Evolutionary conservation across 768 basidiomycete species (phyloP), one percentile per base, ranked within the genome.

Genomic region (Termitomyces sp.): DNA sequence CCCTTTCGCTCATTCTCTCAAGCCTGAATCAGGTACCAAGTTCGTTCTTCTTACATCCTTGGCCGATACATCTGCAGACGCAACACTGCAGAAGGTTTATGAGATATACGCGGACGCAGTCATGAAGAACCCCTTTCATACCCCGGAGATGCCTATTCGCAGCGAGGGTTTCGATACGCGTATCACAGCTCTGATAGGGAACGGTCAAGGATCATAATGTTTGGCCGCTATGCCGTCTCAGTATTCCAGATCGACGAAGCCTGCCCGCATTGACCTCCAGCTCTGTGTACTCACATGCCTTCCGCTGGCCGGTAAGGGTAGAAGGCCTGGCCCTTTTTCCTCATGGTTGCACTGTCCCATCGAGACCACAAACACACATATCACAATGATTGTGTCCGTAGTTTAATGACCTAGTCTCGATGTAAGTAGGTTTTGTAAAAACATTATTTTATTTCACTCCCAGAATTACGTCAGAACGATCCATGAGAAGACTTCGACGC

Each of bases 71-170:
- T 81, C 81, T 1, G 84, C 89, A 34, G 92, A 82, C 50, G 64
- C 80, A 3, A 76, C 88, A 21, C 75, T 99, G 40, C 86, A 88
- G 64, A 91, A 86, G 68, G 86, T 94, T 46, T 98, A 98, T 71
- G 94, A 98, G 69, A 84, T 82, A 19, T 99, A 98, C 69, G 81
- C 95, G 0, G 97, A 98, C 67, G 85, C 90, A 1, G 94, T 94
- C 54, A 96, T 98, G 92, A 98, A 98, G 78, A 98, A 98, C 67
- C 97, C 97, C 0, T 99, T 99, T 72, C 94, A 98, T 70, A 96
- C 94, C 5, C 91, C 90, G n/a, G 97, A 98, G 70, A 99, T 98
- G 96, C 97, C 97, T 2, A 94, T 98, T 61, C 84, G 97, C 46
- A 93, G 79, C 43, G 91, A 94, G 63, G 84, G 83, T 17, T 98